A percentile compares a stretch with the other conserved stretches of the same genome.
Evolutionary conservation across 805 yeast genomes (phyloP).

Genomic region (Ogataea neopini): DNA sequence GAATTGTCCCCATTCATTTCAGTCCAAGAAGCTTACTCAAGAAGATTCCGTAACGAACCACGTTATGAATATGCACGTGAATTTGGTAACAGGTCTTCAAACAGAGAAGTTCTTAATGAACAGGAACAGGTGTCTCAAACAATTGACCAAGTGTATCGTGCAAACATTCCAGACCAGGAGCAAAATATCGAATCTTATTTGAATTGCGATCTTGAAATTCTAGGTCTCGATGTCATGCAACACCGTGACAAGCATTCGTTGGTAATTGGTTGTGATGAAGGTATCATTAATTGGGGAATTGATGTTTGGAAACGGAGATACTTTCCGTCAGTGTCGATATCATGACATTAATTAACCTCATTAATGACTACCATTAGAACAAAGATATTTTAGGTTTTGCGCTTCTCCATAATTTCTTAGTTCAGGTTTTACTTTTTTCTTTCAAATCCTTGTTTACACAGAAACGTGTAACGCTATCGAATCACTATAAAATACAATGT

Average conservation of each 20-base stretch:
- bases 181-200: conserved; percentile 19
- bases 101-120: not conserved
- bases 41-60: conserved; percentile 3
- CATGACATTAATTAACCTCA: conserved; percentile 33
- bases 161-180: not conserved
- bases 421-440: not conserved
- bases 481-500: not conserved
- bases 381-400: not conserved
- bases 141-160: conserved; percentile 9
- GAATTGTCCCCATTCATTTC: conserved; percentile 1
- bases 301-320: conserved; percentile 64
- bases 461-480: conserved; percentile 3
- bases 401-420: conserved; percentile 1
- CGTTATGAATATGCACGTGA: not conserved
- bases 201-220: conserved; percentile 43
- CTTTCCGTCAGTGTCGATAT: conserved; percentile 54
- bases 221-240: conserved; percentile 62
- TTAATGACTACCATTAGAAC: no score
- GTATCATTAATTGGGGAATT: conserved; percentile 68
- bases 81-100: not conserved
- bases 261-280: conserved; percentile 65
- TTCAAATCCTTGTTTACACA: not conserved
- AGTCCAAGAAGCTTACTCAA: not conserved
- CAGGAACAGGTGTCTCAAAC: conserved; percentile 1
- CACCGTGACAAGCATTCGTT: conserved; percentile 46